phyloP scores from a whole-genome alignment of 306 rosid species.

The Spatholobus suberectus region DNA sequence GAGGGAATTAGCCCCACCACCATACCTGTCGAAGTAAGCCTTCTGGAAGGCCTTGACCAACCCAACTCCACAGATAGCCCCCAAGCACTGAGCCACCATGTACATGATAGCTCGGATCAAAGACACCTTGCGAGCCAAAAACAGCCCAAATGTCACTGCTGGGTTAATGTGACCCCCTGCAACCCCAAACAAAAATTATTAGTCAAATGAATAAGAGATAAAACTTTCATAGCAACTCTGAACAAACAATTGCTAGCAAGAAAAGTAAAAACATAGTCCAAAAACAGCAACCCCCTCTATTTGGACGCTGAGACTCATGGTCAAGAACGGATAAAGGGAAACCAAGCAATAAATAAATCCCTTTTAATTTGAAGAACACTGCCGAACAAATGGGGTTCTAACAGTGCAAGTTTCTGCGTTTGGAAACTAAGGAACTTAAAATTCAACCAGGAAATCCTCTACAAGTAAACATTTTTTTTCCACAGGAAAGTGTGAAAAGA shows the following conservation, averaged over 20 bases:
- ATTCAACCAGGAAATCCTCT: neutral
- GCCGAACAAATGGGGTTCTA: neutral
- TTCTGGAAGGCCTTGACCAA: conserved; percentile 86
- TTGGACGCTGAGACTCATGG: neutral
- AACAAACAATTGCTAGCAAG: neutral
- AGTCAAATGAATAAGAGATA: neutral
- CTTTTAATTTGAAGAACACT: neutral
- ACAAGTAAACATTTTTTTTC: neutral
- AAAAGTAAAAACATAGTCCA: neutral
- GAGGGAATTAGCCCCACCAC: conserved; percentile 82
- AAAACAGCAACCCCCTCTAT: neutral
- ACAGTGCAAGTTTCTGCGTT: neutral
- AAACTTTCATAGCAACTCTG: neutral
- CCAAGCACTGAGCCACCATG: conserved; percentile 90
- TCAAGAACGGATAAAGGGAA: neutral
- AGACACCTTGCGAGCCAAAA: conserved; percentile 95
- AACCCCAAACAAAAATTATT: neutral
- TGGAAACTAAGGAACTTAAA: neutral
- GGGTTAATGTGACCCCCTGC: conserved; percentile 99
- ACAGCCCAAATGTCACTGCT: conserved; percentile 93
- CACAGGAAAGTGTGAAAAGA: neutral
- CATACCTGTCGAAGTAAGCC: conserved; percentile 51
- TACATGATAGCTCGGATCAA: conserved; percentile 76
- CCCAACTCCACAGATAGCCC: conserved; percentile 90
- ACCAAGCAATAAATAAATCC: neutral